Percentiles rank a stretch among this genome's conserved stretches.
These are phyloP conservation scores for Juglanconis sp. DNA, from an alignment of 2,329 filamentous ascomycete species.

Conservation along the genomic window DNA sequence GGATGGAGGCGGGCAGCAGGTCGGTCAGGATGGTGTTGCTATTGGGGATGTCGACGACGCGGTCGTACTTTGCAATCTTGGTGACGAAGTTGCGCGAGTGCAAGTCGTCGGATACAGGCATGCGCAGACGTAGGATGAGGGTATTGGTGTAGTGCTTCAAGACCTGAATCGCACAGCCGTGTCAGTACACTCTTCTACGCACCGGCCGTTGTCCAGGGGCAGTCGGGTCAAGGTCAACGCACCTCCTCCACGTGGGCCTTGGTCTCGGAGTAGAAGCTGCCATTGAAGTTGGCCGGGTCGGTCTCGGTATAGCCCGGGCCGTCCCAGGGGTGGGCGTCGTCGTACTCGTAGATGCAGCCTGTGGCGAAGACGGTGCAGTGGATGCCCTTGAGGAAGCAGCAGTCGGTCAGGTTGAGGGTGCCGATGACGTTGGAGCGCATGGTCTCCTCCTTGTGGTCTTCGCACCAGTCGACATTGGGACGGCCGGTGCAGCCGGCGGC, in stretches of 20 bases:
- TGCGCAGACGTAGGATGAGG: constrained; percentile 63
- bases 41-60: constrained; percentile 66
- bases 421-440: constrained; percentile 66
- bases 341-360: constrained; percentile 65
- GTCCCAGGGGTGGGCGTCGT: constrained; percentile 57
- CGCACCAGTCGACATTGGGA: constrained; percentile 70
- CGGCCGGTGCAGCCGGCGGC: constrained; percentile 64
- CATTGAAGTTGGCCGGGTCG: constrained; percentile 61
- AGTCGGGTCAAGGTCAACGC: constrained; percentile 22
- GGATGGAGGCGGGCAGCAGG: constrained; percentile 58
- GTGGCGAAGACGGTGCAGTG: constrained; percentile 66
- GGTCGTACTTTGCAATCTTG: constrained; percentile 64
- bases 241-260: constrained; percentile 65
- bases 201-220: background rate
- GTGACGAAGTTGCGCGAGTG: constrained; percentile 66
- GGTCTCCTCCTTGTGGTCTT: constrained; percentile 66
- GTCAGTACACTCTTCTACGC: too few species aligned
- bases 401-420: constrained; percentile 60
- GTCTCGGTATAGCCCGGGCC: constrained; percentile 60
- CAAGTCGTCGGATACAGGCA: constrained; percentile 67
- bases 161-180: constrained; percentile 37
- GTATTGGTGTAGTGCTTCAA: constrained; percentile 60
- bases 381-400: constrained; percentile 55
- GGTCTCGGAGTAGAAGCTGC: constrained; percentile 66
- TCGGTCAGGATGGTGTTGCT: constrained; percentile 65